Percentiles rank a stretch among this genome's conserved stretches.
phyloP scores from a whole-genome alignment of 2,329 filamentous ascomycete species.

The Trichoderma oligosporum region DNA sequence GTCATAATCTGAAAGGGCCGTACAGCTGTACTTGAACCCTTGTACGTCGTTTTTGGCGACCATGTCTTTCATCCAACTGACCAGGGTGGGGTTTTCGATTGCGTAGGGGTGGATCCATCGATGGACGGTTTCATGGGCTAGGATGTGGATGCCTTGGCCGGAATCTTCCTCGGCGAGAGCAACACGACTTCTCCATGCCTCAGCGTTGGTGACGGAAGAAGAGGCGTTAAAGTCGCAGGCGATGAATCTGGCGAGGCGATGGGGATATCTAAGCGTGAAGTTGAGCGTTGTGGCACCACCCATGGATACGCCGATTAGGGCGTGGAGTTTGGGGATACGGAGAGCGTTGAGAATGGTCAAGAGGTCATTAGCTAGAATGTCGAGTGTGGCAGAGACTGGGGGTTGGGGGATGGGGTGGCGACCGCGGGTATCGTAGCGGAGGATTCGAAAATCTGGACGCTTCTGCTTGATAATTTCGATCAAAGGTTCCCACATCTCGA shows the following conservation, averaged over 20 bases:
- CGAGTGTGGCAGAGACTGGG: slow-evolving; percentile 53
- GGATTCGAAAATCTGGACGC: slow-evolving; percentile 64
- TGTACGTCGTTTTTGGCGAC: slow-evolving; percentile 65
- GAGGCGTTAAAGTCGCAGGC: slow-evolving; percentile 76
- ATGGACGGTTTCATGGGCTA: slow-evolving; percentile 67
- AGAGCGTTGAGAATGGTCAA: slow-evolving; percentile 63
- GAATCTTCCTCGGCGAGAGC: slow-evolving; percentile 57
- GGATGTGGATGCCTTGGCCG: slow-evolving; percentile 57
- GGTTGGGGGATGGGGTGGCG: slow-evolving; percentile 50
- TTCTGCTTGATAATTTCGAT: slow-evolving; percentile 56
- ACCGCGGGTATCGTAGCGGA: slow-evolving; percentile 76
- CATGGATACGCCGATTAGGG: slow-evolving; percentile 72
- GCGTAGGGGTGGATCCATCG: slow-evolving; percentile 71
- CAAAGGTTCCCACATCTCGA: slow-evolving; percentile 77
- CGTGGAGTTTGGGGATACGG: slow-evolving; percentile 62
- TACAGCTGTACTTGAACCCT: slow-evolving; percentile 65
- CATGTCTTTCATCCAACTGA: slow-evolving; percentile 61
- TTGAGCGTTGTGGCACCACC: slow-evolving; percentile 76
- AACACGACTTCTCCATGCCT: slow-evolving; percentile 76
- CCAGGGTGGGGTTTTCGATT: slow-evolving; percentile 43
- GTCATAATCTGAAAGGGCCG: slow-evolving; percentile 70
- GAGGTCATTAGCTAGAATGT: slow-evolving; percentile 66
- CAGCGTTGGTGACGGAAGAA: slow-evolving; percentile 68
- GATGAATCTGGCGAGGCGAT: slow-evolving; percentile 58
- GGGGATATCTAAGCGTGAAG: slow-evolving; percentile 63